Evolutionary conservation across 768 basidiomycete species (phyloP), one percentile per base, ranked within the genome.

Genomic region (Leucogyrophana mollusca): DNA sequence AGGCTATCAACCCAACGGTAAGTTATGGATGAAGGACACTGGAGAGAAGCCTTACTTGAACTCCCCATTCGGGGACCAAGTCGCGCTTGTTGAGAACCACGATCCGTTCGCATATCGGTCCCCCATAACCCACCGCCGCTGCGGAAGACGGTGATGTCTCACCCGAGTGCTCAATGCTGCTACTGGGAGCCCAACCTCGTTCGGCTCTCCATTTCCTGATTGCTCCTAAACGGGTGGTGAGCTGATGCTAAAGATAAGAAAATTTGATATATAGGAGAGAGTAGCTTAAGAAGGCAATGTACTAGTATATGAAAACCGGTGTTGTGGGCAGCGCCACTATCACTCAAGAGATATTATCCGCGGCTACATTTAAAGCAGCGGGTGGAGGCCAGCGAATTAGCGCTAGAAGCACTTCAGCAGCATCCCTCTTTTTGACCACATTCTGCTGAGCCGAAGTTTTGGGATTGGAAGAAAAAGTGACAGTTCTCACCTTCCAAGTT

Each of bases 21-120:
- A 32, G 13, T 45, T 40, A 35, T 6, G 9, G 23, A 38, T 41
- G 51, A 20, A 45, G 50, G 37, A 52, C 51, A 42, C 34, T 46
- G 18, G 2, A 18, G 50, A 14, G 23, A 39, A 10, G 58, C 77
- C n/a, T 54, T 57, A 94, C 95, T 77, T 90, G 79, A 56, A 94
- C 77, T 27, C 93, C 94, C 83, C 89, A 89, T 56, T 79, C 74
- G 34, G 94, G 83, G 8, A 94, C 93, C 43, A 97, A 73, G 69
- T 98, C 96, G 34, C 87, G 79, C 71, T 97, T 98, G 58, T 91
- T 95, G 52, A 97, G 77, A 9, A 98, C 89, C 35, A 99, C 81
- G 25, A 98, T 77, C 46, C 88, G 86, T 66, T 94, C 89, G 58
- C 90, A 90, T 41, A 81, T 63, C 18, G 50, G 50, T 7, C 57